Base-by-base conservation (phyloP, 2,329 filamentous ascomycete species). In the Claviceps quebecensis region DNA sequence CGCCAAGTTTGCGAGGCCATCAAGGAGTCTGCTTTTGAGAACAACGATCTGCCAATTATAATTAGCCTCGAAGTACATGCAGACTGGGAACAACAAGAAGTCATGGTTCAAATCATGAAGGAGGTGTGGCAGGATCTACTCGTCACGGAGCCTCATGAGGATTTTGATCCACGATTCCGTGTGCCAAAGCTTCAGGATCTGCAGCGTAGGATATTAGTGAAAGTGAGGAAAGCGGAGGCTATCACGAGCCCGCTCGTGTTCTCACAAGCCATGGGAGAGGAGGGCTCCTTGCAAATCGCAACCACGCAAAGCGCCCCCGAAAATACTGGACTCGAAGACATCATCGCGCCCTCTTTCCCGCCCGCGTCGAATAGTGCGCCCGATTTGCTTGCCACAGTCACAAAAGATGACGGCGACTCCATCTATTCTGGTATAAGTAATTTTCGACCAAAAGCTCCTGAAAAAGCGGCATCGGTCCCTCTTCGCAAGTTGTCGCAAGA, bases 101-200 rank as follows among this genome's bases (percentile, higher is more conserved):
- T 86, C 48, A 96, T 97, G 87, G 90, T 95, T 11, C 78, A 86
- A 52, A 95, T 97, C 56, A 96, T 98, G 85, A 82, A 82, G 57
- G 81, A 95, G 58, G 84, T 87, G 56, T 98, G 90, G 89, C 78
- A 76, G 41, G 82, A 78, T 0, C 69, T 85, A 59, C 73, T 97
- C 5, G 73, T 96, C 11, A 82, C 87, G 22, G 60, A 69, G 50
- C 69, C 69, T 39, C 74, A 69, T 19, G 72, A 76, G 19, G 67
- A 72, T 58, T 70, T 71, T 57, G 64, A 79, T 62, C 72, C 80
- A 0, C 69, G 65, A 14, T 71, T 76, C 51, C 69, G 71, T 5
- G 76, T 91, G 26, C 84, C 87, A 0, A 76, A 80, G 36, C 81
- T 95, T 0, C 78, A 79, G 14, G 80, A 88, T 13, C 68, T 97